Evolutionary conservation across 2,329 filamentous ascomycete species (phyloP).

Genomic region (Microascus cirrosus): DNA sequence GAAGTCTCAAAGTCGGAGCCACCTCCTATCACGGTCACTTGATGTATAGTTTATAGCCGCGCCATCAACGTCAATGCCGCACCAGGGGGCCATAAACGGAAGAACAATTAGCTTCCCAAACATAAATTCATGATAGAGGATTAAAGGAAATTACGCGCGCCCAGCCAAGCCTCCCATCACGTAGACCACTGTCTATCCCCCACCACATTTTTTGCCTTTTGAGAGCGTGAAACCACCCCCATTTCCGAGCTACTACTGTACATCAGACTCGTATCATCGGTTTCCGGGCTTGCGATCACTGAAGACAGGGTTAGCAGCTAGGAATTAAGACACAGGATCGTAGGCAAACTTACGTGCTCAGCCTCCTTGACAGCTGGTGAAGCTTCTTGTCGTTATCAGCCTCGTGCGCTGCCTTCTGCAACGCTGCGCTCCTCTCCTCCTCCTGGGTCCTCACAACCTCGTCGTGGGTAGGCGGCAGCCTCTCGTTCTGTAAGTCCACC

Average conservation of each 20-base stretch:
- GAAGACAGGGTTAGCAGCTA: neutral
- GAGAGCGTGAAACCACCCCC: neutral
- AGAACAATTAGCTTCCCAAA: neutral
- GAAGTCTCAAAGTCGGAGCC: too few relatives aligned
- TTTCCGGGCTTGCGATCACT: slow-evolving; percentile 2
- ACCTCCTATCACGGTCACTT: too few relatives aligned
- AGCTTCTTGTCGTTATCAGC: slow-evolving; percentile 87
- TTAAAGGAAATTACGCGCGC: neutral
- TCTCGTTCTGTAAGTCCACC: slow-evolving; percentile 94
- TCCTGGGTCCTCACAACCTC: slow-evolving; percentile 79
- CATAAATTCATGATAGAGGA: neutral
- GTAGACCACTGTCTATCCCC: neutral
- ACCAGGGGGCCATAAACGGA: neutral
- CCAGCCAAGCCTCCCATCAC: neutral
- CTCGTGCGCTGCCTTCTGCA: slow-evolving; percentile 77
- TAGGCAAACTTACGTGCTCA: slow-evolving; percentile 77
- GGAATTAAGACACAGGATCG: neutral
- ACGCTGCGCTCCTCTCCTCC: slow-evolving; percentile 67
- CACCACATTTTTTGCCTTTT: neutral
- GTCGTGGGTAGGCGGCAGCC: slow-evolving; percentile 82
- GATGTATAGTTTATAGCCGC: neutral
- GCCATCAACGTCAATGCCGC: neutral
- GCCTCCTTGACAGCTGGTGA: slow-evolving; percentile 75
- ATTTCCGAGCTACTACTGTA: neutral
- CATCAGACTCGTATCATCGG: neutral